phyloP scores from a whole-genome alignment of 495 filamentous ascomycete genomes.

The Hypoxylon intermedium region DNA sequence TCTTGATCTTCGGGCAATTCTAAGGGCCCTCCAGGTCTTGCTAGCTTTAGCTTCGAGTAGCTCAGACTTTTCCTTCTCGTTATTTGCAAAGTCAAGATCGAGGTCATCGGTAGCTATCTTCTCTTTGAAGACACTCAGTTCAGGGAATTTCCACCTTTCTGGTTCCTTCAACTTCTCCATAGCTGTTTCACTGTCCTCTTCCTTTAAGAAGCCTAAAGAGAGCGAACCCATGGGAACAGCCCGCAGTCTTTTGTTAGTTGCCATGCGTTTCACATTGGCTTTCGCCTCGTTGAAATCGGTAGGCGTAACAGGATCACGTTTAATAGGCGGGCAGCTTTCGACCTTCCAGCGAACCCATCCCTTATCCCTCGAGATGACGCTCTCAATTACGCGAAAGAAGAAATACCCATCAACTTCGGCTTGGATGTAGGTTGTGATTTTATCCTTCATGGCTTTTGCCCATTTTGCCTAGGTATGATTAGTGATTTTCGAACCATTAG shows the following conservation, averaged over 20 bases:
- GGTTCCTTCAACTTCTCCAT: slow-evolving; percentile 58
- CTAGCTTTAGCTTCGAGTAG: slow-evolving; percentile 75
- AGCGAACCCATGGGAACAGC: slow-evolving; percentile 72
- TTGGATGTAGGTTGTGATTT: slow-evolving; percentile 80
- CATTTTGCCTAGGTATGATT: slow-evolving; percentile 65
- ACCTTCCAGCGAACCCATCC: slow-evolving; percentile 99
- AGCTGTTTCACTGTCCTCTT: slow-evolving; percentile 56
- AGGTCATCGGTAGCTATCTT: slow-evolving; percentile 75
- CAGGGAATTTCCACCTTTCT: slow-evolving; percentile 53
- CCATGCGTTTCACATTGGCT: slow-evolving; percentile 65
- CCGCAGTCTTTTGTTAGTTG: slow-evolving; percentile 70
- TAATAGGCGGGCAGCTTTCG: slow-evolving; percentile 87
- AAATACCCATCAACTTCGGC: slow-evolving; percentile 82
- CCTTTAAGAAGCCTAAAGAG: slow-evolving; percentile 77
- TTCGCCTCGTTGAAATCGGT: slow-evolving; percentile 71
- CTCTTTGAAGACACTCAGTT: slow-evolving; percentile 56
- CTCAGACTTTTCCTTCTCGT: slow-evolving; percentile 70
- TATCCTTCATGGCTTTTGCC: slow-evolving; percentile 72
- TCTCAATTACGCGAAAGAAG: slow-evolving; percentile 95
- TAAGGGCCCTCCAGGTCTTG: slow-evolving; percentile 86
- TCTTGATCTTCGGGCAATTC: slow-evolving; percentile 74
- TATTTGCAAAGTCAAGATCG: slow-evolving; percentile 80
- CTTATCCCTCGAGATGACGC: slow-evolving; percentile 91
- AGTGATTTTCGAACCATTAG: not conserved
- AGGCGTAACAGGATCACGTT: slow-evolving; percentile 70